phyloP scores from a whole-genome alignment of 116 monocot species.

The Papilionanthe hybrid region DNA sequence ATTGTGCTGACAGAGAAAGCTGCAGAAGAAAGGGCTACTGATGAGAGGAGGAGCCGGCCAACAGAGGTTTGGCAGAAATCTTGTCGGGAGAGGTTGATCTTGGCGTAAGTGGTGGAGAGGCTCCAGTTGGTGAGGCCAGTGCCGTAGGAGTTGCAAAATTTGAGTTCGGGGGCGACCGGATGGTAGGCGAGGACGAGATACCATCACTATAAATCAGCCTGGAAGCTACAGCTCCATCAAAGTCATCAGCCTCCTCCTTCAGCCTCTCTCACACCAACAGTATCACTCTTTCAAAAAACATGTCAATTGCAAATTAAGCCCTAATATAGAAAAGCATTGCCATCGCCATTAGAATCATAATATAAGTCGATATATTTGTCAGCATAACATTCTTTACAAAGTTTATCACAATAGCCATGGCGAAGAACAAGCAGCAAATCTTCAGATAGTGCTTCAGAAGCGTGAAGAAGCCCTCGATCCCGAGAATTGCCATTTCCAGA shows the following conservation, averaged over 20 bases:
- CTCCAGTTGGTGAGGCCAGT: too few species aligned
- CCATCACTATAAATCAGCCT: conserved; percentile 89
- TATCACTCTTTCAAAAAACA: conserved; percentile 78
- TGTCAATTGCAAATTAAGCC: conserved; percentile 83
- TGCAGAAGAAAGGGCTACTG: too few species aligned
- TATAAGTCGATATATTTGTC: conserved; percentile 33
- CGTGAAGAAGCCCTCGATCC: conserved; percentile 72
- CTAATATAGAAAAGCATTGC: conserved; percentile 85
- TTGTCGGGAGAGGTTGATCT: too few species aligned
- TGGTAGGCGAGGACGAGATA: too few species aligned
- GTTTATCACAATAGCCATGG: conserved; percentile 43
- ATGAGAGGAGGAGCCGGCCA: too few species aligned
- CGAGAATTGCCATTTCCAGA: conserved; percentile 82
- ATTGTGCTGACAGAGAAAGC: too few species aligned
- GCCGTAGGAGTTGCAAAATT: too few species aligned
- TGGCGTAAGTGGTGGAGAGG: too few species aligned
- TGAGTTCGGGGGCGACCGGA: too few species aligned
- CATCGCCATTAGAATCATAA: conserved; percentile 89
- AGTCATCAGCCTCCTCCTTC: conserved; percentile 69
- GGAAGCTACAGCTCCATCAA: conserved; percentile 67
- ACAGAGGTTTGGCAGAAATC: too few species aligned
- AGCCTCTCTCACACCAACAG: conserved; percentile 74
- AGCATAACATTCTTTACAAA: conserved; percentile 48
- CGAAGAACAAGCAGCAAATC: conserved; percentile 64
- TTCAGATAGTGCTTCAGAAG: conserved; percentile 73